These are phyloP conservation scores for Leishmania turanica DNA, from an alignment of 208 protist genomes.

Conservation along the genomic window DNA sequence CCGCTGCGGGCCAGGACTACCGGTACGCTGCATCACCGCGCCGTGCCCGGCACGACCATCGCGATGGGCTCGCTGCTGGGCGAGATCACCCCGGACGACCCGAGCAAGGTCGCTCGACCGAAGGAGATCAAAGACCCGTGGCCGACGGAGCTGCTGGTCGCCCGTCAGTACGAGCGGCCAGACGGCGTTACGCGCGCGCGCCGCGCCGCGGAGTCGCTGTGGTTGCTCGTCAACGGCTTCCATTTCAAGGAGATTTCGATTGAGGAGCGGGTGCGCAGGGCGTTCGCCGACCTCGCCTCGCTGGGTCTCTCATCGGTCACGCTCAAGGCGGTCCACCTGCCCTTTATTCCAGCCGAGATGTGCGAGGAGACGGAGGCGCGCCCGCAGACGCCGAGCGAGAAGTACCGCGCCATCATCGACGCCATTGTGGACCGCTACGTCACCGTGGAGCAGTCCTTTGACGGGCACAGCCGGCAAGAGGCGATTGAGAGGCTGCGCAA, in stretches of 20 bases:
- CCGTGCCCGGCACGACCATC: slow-evolving; percentile 92
- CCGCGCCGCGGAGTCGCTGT: slow-evolving; percentile 67
- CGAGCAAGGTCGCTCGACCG: slow-evolving; percentile 75
- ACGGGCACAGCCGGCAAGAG: slow-evolving; percentile 65
- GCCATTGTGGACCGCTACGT: slow-evolving; percentile 80
- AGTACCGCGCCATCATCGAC: slow-evolving; percentile 54
- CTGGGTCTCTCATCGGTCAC: slow-evolving; percentile 71
- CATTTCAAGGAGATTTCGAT: slow-evolving; percentile 64
- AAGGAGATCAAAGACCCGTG: slow-evolving; percentile 66
- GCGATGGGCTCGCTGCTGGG: slow-evolving; percentile 93
- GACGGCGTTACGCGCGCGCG: slow-evolving; percentile 64
- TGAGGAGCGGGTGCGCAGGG: slow-evolving; percentile 45
- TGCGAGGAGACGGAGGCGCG: slow-evolving; percentile 13
- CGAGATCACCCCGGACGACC: slow-evolving; percentile 94
- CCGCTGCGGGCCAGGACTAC: slow-evolving; percentile 81
- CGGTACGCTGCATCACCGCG: slow-evolving; percentile 79
- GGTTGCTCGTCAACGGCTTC: slow-evolving; percentile 73
- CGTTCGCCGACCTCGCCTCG: slow-evolving; percentile 68
- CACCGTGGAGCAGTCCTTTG: slow-evolving; percentile 64
- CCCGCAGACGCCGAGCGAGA: slow-evolving; percentile 58
- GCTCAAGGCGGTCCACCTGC: slow-evolving; percentile 48
- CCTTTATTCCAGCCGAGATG: slow-evolving; percentile 39
- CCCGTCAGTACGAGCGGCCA: slow-evolving; percentile 57
- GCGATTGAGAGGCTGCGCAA: slow-evolving; percentile 71
- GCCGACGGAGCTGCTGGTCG: slow-evolving; percentile 52